Conservation (phyloP, 305 asterid species). For the Fraxinus albicans region DNA sequence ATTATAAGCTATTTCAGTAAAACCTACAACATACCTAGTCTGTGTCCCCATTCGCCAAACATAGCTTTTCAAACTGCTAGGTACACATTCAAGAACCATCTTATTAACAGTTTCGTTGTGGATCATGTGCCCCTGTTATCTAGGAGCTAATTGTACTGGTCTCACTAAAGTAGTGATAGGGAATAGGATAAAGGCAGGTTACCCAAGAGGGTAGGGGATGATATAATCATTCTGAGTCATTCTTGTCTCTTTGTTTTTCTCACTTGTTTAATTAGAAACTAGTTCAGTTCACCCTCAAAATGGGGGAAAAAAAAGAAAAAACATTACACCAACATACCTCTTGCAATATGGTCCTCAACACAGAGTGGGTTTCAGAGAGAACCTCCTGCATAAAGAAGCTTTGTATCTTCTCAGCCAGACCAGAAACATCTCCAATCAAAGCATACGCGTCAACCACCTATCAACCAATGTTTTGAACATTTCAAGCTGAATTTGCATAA, state of each 20-base stretch:
- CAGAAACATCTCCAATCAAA: conserved; percentile 92
- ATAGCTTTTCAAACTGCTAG: background rate
- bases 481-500: conserved; percentile 22
- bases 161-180: conserved; percentile 1
- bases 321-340: conserved; percentile 50
- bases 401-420: conserved; percentile 95
- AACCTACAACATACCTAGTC: background rate
- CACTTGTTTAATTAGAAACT: conserved; percentile 4
- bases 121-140: background rate
- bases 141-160: background rate
- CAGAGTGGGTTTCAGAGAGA: conserved; percentile 88
- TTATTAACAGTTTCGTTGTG: background rate
- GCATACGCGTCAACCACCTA: conserved; percentile 99
- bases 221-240: conserved; percentile 4
- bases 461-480: conserved; percentile 21
- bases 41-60: background rate
- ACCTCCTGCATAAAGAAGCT: conserved; percentile 99
- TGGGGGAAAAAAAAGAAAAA: conserved; percentile 4
- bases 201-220: conserved; percentile 10
- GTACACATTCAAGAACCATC: background rate
- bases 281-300: conserved; percentile 6
- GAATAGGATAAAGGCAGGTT: conserved; percentile 2
- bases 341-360: conserved; percentile 70
- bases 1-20: background rate
- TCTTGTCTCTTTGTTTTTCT: background rate